Conservation (phyloP, 108 stramenopile species). For the Cyclotella cryptica region DNA sequence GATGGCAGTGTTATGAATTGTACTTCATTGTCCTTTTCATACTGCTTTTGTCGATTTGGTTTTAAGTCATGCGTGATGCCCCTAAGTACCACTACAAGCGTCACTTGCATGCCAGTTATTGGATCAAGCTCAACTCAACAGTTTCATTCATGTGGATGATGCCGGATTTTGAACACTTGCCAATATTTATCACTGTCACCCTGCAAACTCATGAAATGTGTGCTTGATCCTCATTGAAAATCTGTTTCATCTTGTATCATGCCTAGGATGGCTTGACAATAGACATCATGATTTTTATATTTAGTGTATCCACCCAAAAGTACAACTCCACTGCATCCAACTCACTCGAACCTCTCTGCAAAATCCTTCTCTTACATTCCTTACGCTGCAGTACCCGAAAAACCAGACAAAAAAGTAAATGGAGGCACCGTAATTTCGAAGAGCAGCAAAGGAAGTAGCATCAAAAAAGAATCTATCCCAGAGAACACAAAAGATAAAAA, state of each 20-base stretch:
- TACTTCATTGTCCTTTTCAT: no score
- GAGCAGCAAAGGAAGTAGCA: constrained; percentile 31
- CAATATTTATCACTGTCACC: neutral
- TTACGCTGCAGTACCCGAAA: neutral
- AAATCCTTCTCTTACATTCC: neutral
- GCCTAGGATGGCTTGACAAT: neutral
- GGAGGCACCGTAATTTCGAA: constrained; percentile 32
- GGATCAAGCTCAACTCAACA: no score
- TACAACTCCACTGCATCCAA: no score
- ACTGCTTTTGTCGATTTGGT: no score
- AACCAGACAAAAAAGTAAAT: neutral
- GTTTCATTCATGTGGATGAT: neutral
- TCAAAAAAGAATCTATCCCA: constrained; percentile 10
- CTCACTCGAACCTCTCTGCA: no score
- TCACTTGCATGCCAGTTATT: no score
- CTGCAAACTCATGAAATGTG: no score
- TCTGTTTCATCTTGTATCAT: neutral
- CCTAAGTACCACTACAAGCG: no score
- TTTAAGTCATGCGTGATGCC: no score
- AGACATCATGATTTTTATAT: no score
- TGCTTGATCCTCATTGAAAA: neutral
- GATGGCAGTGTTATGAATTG: no score
- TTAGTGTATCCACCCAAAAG: no score
- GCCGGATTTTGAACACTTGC: neutral
- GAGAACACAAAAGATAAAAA: constrained; percentile 15